Percentiles rank a stretch among this genome's conserved stretches.
Evolutionary conservation across 208 protist species (phyloP).

Genomic region (Acanthamoeba comandoni): DNA sequence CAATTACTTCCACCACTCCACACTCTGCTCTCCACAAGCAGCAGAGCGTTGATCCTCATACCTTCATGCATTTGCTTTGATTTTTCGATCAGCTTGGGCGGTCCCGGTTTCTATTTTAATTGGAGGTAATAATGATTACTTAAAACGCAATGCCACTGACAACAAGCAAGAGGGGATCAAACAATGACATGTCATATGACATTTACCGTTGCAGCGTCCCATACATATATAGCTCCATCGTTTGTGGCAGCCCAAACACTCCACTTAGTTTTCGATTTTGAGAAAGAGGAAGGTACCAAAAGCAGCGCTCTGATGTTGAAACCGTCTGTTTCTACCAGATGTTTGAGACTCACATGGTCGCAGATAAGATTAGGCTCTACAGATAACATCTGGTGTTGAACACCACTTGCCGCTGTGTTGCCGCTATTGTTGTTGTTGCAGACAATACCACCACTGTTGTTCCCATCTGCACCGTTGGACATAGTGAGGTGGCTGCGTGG

Average conservation of each 20-base stretch:
- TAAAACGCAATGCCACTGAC: no score
- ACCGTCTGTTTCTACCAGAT: neutral
- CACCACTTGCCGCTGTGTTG: neutral
- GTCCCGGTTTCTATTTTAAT: no score
- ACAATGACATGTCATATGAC: no score
- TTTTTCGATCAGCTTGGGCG: neutral
- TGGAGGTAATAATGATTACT: no score
- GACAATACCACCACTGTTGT: neutral
- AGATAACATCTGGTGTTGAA: no score
- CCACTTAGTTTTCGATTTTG: neutral
- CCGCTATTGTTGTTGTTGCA: neutral
- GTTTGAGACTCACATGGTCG: neutral
- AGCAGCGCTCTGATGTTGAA: neutral
- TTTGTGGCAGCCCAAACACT: constrained; percentile 40
- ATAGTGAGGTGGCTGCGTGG: neutral
- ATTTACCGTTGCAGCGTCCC: neutral
- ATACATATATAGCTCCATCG: constrained; percentile 19
- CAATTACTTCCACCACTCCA: neutral
- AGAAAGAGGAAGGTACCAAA: neutral
- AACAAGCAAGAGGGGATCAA: no score
- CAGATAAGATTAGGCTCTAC: no score
- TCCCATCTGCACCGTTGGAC: neutral
- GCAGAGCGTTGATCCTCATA: neutral
- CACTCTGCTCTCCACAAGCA: constrained; percentile 25
- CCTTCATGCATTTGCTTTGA: constrained; percentile 25